Percentiles rank a stretch among this genome's conserved stretches.
Evolutionary conservation across 106 monocot species (phyloP).

Genomic region (Alisma plantagoaquatica): DNA sequence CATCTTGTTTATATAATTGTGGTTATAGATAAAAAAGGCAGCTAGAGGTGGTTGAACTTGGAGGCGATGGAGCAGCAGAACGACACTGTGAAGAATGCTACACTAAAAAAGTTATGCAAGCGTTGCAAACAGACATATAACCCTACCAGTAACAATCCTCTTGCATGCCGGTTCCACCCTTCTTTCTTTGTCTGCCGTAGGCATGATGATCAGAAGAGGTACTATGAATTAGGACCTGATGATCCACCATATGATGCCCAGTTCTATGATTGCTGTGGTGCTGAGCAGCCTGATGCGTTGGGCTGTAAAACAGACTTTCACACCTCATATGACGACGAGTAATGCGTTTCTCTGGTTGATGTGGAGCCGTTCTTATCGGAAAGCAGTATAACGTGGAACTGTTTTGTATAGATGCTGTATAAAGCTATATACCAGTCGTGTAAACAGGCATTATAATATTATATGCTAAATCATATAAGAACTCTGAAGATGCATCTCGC

Average conservation of each 20-base stretch:
- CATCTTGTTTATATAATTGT: too few relatives aligned
- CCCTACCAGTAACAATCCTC: conserved; percentile 29
- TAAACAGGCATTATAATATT: too few relatives aligned
- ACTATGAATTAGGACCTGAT: conserved; percentile 83
- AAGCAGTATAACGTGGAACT: too few relatives aligned
- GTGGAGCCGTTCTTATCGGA: too few relatives aligned
- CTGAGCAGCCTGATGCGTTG: conserved; percentile 71
- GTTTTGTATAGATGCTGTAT: too few relatives aligned
- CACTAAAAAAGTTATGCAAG: conserved; percentile 39
- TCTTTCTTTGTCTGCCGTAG: conserved; percentile 94
- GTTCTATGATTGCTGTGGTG: conserved; percentile 98
- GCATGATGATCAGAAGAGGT: conserved; percentile 98
- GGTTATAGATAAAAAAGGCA: too few relatives aligned
- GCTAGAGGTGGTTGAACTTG: background rate
- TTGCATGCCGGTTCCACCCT: conserved; percentile 83
- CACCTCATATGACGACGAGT: conserved; percentile 74
- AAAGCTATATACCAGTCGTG: too few relatives aligned
- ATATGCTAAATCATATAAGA: too few relatives aligned
- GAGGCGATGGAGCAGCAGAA: background rate
- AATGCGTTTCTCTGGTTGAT: too few relatives aligned
- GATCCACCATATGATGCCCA: conserved; percentile 97
- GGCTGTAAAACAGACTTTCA: conserved; percentile 75
- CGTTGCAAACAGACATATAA: conserved; percentile 64
- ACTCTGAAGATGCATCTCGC: too few relatives aligned
- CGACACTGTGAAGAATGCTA: too few relatives aligned